Base-by-base conservation (phyloP, 805 yeast genomes). In the Teunomyces aglyptinius region DNA sequence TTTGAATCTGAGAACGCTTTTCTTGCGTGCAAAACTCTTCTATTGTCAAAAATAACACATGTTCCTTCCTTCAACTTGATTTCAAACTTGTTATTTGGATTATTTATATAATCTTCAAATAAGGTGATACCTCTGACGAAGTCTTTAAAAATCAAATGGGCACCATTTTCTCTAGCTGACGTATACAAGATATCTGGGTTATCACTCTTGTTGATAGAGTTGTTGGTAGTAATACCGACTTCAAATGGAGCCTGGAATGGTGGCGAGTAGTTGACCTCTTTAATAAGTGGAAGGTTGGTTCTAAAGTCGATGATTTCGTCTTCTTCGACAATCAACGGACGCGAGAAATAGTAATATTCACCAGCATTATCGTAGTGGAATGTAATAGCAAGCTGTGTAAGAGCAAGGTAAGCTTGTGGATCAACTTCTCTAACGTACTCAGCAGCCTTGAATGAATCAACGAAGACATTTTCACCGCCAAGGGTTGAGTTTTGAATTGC, bases 191-290 rank as follows among this genome's bases (percentile, higher is more conserved):
- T 38, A 5, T 49, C 41, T 4, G 19, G 24, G 15, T 42, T 32
- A n/a, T 33, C 36, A 11, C 44, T 27, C 10, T 47, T 24, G 1
- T 43, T n/a, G 4, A 53, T 46, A 35, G 52, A 33, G 22, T 52
- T 54, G 27, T 67, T 64, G 11, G 64, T 65, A 13, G 73, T 70
- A n/a, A 79, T 74, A 15, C 82, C 82, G 46, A 65, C 66, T 51
- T 85, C 89, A 47, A 82, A 79, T 1, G 92, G 92, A 0, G 87
- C 92, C 58, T 86, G 95, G 68, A 85, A 86, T 8, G 91, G 92
- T 2, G 95, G 94, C 0, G 92, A 82, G 61, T 86, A 86, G 58
- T 84, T 85, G 15, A 85, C 78, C 44, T 77, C 82, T 53, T 76
- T 76, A 51, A 85, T 77, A 31, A 57, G 47, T 0, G 63, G 59